Evolutionary conservation across 2,329 filamentous ascomycete genomes (phyloP), one percentile per base, ranked within the genome.

Genomic region (Harringtonia lauricola): DNA sequence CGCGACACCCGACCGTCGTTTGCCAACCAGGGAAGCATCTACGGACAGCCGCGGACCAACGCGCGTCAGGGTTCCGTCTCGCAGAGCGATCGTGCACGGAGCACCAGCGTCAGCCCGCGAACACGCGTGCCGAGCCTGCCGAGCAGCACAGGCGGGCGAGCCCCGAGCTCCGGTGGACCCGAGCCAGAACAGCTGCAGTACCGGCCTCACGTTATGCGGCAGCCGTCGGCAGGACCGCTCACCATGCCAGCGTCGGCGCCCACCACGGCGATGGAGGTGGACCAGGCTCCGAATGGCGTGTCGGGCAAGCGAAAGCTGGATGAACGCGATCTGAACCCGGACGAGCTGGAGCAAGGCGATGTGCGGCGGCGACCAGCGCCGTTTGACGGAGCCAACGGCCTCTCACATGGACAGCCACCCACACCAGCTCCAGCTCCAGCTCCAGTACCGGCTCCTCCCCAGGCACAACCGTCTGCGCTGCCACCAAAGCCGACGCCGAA

Each of bases 91-190:
- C 74, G 82, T 54, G 83, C 85, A 48, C 68, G 74, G 40, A 86
- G 81, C 57, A 60, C 83, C 42, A 89, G 83, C 55, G 77, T 90
- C 41, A 90, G 84, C 58, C 86, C 86, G 26, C 88, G 86, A 63
- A 87, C 84, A 30, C 70, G 74, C 49, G 65, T 81, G 15, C 64
- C 70, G 33, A 76, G 71, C 52, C 56, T 76, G 31, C 65, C 65
- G 46, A 70, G 61, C 56, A 69, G 60, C 53, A 54, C 63, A 36
- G 35, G 44, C 4, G 64, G 66, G 29, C 54, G 37, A 6, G 24
- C 34, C 10, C n/a, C 22, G 4, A 9, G 15, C 26, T 5, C 18
- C 13, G 26, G 3, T 10, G 24, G 24, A 26, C 24, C 10, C 24
- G 24, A 26, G 7, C 36, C 15, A 24, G 41, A 13, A 22, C 43